Percentiles rank a stretch among this genome's conserved stretches.
Evolutionary conservation across 2,329 filamentous ascomycete species (phyloP).

Genomic region (Aphanoascus verrucosus): DNA sequence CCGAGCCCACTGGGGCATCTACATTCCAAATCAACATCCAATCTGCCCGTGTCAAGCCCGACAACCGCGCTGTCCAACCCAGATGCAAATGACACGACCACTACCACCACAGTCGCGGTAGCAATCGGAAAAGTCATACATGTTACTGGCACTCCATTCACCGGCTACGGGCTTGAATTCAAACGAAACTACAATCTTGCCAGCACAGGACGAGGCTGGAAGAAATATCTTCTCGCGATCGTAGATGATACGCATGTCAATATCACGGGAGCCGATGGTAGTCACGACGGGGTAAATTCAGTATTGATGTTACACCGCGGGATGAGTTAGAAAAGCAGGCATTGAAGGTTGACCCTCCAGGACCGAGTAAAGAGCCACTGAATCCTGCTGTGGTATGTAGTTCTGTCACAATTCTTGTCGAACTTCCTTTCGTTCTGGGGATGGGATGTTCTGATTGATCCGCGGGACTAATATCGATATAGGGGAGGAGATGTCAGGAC

Average conservation of each 20-base stretch:
- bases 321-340: constrained; percentile 13
- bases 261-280: neutral
- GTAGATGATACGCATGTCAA: constrained; percentile 9
- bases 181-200: constrained; percentile 16
- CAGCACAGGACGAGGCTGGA: constrained; percentile 10
- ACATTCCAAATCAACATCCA: constrained; percentile 1
- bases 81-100: neutral
- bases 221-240: constrained; percentile 11
- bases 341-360: constrained; percentile 13
- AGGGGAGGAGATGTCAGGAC: constrained; percentile 12
- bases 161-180: constrained; percentile 16
- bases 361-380: constrained; percentile 13
- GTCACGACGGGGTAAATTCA: neutral
- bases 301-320: constrained; percentile 9
- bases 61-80: neutral
- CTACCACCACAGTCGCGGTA: neutral
- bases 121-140: constrained; percentile 16
- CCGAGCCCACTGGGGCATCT: constrained; percentile 11
- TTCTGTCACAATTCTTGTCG: neutral
- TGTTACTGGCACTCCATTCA: constrained; percentile 14
- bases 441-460: neutral
- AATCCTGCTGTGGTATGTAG: constrained; percentile 8
- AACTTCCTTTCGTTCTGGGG: neutral
- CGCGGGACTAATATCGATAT: neutral
- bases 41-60: neutral